Evolutionary conservation across 2,329 filamentous ascomycete species (phyloP).

Genomic region (Tolypocladium guangdongense): DNA sequence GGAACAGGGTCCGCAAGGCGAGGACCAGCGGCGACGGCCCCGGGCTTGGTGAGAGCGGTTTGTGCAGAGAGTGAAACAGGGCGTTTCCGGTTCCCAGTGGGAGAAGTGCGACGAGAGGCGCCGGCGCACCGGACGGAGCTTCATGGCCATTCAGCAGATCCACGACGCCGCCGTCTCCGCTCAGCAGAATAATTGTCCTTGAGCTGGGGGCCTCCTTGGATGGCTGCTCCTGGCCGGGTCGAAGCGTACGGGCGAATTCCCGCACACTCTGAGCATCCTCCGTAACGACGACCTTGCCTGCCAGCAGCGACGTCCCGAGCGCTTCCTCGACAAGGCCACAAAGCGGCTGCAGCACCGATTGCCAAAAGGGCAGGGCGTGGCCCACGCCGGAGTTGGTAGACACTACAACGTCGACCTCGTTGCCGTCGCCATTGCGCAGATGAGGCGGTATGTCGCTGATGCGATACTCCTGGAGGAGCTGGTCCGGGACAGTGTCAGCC

Average conservation of each 20-base stretch:
- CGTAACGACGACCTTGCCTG: conserved; percentile 44
- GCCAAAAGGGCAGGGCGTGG: conserved; percentile 44
- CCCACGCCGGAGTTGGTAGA: conserved; percentile 57
- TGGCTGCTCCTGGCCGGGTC: conserved; percentile 17
- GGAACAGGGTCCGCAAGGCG: conserved; percentile 47
- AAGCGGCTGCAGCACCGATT: conserved; percentile 43
- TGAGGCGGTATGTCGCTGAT: conserved; percentile 27
- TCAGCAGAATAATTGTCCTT: conserved; percentile 63
- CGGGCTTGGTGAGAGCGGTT: conserved; percentile 36
- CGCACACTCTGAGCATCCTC: conserved; percentile 51
- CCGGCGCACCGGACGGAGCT: conserved; percentile 4
- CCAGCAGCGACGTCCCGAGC: background rate
- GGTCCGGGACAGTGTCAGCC: conserved; percentile 22
- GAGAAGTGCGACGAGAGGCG: conserved; percentile 40
- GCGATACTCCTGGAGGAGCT: conserved; percentile 24
- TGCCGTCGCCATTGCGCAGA: conserved; percentile 12
- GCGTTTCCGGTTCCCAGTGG: conserved; percentile 58
- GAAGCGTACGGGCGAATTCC: conserved; percentile 41
- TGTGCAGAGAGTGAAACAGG: conserved; percentile 51
- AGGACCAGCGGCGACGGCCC: conserved; percentile 33
- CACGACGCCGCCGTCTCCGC: conserved; percentile 77
- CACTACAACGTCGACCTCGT: conserved; percentile 49
- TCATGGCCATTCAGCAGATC: conserved; percentile 61
- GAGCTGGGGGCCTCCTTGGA: conserved; percentile 17
- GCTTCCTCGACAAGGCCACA: conserved; percentile 29